Evolutionary conservation across 148 eudicot genomes (phyloP).

Genomic region (Linanthus parryae): DNA sequence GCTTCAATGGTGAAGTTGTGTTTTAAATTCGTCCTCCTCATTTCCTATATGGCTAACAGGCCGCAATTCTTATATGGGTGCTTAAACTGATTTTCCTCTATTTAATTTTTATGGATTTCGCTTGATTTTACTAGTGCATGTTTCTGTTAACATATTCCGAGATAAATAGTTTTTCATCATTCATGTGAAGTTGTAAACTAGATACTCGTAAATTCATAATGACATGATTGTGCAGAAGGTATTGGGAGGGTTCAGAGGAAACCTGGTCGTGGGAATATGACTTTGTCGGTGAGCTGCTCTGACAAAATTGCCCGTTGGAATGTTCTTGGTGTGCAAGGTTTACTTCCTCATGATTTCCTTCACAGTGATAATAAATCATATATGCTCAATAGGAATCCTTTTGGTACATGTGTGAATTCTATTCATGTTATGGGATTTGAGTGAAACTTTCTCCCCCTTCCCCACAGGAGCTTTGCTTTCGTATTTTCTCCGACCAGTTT

Average conservation of each 20-base stretch:
- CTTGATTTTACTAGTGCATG: no score
- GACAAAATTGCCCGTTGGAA: slow-evolving; percentile 99
- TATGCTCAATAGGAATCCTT: not conserved
- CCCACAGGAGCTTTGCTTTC: slow-evolving; percentile 79
- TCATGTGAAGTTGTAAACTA: not conserved
- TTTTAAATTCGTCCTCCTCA: no score
- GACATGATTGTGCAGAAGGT: slow-evolving; percentile 29
- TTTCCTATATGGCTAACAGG: no score
- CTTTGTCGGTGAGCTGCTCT: slow-evolving; percentile 95
- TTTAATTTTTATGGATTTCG: no score
- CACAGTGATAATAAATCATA: not conserved
- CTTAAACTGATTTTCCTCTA: no score
- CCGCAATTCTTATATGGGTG: no score
- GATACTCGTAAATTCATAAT: slow-evolving; percentile 2
- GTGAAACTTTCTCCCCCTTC: slow-evolving; percentile 1
- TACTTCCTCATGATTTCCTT: slow-evolving; percentile 1
- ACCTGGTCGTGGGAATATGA: slow-evolving; percentile 91
- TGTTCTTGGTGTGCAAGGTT: slow-evolving; percentile 91
- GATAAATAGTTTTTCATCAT: not conserved
- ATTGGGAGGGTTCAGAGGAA: slow-evolving; percentile 77
- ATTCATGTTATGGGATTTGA: not conserved
- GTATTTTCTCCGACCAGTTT: slow-evolving; percentile 66
- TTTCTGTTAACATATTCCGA: no score
- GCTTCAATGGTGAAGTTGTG: no score
- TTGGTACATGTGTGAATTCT: not conserved